phyloP scores from a whole-genome alignment of 139 green algal genomes.

The Dunaliella sp. region DNA sequence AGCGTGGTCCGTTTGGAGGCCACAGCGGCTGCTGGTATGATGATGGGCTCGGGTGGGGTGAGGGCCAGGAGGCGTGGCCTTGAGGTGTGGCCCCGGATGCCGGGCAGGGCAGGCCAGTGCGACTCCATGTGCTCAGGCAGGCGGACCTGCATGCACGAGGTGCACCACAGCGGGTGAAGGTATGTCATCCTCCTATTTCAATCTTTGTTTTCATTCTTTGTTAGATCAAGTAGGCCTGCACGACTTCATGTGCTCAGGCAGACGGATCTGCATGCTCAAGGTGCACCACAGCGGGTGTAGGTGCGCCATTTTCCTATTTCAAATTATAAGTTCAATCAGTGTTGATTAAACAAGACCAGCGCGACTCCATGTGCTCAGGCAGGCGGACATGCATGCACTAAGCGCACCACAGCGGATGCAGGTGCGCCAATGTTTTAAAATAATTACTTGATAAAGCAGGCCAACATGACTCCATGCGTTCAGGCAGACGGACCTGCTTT shows the following conservation, averaged over 20 bases:
- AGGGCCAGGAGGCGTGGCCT: neutral
- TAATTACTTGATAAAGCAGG: too few species aligned
- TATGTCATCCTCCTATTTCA: too few species aligned
- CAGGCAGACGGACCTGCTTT: neutral
- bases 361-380: neutral
- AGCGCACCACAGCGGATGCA: too few species aligned
- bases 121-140: neutral
- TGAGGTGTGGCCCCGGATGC: neutral
- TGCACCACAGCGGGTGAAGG: too few species aligned
- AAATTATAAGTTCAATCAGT: too few species aligned
- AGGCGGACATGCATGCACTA: neutral
- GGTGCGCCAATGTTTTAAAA: too few species aligned
- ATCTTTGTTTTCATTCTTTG: too few species aligned
- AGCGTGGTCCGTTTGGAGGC: neutral
- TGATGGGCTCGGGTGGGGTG: slow-evolving; percentile 1
- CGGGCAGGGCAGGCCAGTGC: neutral
- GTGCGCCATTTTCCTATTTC: too few species aligned
- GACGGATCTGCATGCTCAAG: neutral
- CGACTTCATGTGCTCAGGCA: neutral
- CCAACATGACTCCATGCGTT: neutral
- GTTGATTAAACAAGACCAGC: neutral
- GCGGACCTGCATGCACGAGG: neutral
- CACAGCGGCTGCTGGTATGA: neutral
- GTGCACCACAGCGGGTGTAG: too few species aligned
- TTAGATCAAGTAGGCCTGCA: too few species aligned